Evolutionary conservation across 345 rosid genomes (phyloP), one percentile per base, ranked within the genome.

Genomic region (Balakata baccata): DNA sequence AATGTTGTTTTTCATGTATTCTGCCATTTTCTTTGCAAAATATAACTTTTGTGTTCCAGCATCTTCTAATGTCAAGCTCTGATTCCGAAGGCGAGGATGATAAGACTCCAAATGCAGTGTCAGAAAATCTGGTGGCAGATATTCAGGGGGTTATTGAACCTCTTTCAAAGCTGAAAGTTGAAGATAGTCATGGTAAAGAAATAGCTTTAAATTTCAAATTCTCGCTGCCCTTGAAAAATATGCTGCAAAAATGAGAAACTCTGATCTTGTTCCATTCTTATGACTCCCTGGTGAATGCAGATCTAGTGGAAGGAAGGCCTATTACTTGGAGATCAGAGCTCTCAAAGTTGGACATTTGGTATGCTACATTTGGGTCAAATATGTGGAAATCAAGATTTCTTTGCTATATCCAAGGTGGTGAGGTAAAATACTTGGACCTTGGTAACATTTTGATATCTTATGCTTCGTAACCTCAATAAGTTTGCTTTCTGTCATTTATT

Each of bases 341-440:
- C 6, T 84, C 97, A 18, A 90, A 84, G 74, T 72, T 77, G 71
- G 94, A 89, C 41, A 39, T 94, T 75, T 94, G 94, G 92, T 92
- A 94, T 85, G 97, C 97, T 62, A 37, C 85, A 79, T 94, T 54
- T 81, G 98, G 98, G 68, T 90, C 92, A 66, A 94, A 86, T 84
- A 86, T 94, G 90, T 87, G 97, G 94, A 86, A 84, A 76, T 64
- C 88, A 10, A 86, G 97, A 82, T 89, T 94, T 79, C 83, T 88
- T 34, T 92, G 97, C 89, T 94, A 92, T 73, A 85, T 94, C 73
- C 75, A 86, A 82, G 97, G 96, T 22, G 97, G 98, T 72, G 88
- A 86, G 93, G 96, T 94, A 84, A 78, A 69, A 50, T 6, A 16
- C 71, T 59, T n/a, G n/a, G n/a, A n/a, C n/a, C n/a, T n/a, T 11